Evolutionary conservation across 2,329 filamentous ascomycete genomes (phyloP).

Genomic region (Aschersonia sp.): DNA sequence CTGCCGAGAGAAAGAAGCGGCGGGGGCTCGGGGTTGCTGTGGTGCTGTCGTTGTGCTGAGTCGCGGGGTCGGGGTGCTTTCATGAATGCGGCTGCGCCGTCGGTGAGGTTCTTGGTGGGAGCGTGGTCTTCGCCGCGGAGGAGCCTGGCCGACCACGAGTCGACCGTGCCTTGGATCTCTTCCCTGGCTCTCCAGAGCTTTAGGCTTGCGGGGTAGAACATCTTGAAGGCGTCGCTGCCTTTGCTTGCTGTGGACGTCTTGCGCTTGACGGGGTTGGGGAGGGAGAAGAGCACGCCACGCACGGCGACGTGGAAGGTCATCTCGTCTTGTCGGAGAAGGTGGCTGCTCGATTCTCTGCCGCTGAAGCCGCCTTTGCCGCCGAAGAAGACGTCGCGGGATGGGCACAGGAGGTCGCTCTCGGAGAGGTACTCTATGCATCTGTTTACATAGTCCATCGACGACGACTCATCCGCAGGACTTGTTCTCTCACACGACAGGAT

Average conservation of each 20-base stretch:
- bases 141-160: constrained; percentile 50
- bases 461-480: constrained; percentile 32
- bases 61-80: constrained; percentile 19
- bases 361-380: constrained; percentile 40
- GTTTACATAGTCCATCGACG: constrained; percentile 64
- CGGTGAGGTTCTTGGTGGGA: constrained; percentile 23
- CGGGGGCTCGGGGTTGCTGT: constrained; percentile 12
- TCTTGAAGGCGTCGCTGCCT: constrained; percentile 56
- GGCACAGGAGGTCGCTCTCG: constrained; percentile 71
- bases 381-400: constrained; percentile 56
- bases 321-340: constrained; percentile 79
- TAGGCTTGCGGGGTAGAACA: constrained; percentile 82
- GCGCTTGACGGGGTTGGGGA: constrained; percentile 78
- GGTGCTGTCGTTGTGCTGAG: constrained; percentile 20
- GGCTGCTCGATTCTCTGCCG: constrained; percentile 46
- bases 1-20: constrained; percentile 46
- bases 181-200: constrained; percentile 75
- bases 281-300: constrained; percentile 68
- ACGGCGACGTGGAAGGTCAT: constrained; percentile 88
- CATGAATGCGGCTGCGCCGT: constrained; percentile 34
- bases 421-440: constrained; percentile 80
- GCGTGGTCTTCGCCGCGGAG: constrained; percentile 36
- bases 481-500: constrained; percentile 61
- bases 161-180: constrained; percentile 62
- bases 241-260: constrained; percentile 29